Conservation (phyloP, 805 yeast genomes). For the Suhomyces tanzawaensis region DNA sequence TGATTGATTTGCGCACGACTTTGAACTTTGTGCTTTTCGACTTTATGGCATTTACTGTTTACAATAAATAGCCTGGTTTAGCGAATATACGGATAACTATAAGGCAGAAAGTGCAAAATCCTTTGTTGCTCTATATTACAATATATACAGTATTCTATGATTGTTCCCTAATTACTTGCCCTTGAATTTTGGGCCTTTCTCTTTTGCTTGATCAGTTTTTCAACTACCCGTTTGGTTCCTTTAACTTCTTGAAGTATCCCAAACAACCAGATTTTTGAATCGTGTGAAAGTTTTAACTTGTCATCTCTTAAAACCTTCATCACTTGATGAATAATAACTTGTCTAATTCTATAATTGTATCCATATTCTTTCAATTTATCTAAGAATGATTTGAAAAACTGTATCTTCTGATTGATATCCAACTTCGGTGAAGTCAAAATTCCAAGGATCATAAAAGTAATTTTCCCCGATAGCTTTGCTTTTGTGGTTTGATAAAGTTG, state of each 20-base stretch:
- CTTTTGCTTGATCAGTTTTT: neutral
- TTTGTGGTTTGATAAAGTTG: conserved; percentile 19
- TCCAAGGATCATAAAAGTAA: conserved; percentile 22
- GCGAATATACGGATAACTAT: too few species aligned
- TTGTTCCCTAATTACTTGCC: too few species aligned
- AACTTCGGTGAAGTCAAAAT: conserved; percentile 20
- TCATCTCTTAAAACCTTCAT: conserved; percentile 8
- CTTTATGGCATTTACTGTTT: too few species aligned
- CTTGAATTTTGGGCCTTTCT: too few species aligned
- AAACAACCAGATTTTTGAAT: conserved; percentile 3
- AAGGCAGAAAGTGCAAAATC: too few species aligned
- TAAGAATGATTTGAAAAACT: conserved; percentile 17
- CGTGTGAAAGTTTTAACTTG: neutral
- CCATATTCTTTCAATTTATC: conserved; percentile 16
- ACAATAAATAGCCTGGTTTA: too few species aligned
- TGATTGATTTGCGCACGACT: too few species aligned
- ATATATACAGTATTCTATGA: too few species aligned
- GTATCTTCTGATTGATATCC: conserved; percentile 16
- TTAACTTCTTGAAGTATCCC: conserved; percentile 4
- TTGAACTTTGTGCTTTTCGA: too few species aligned
- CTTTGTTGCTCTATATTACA: too few species aligned
- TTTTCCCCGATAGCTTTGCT: conserved; percentile 18
- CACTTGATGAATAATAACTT: conserved; percentile 15
- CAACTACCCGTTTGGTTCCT: conserved; percentile 1
- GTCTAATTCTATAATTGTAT: conserved; percentile 16